phyloP scores from a whole-genome alignment of 768 basidiomycete genomes.

The Lactarius indigo region DNA sequence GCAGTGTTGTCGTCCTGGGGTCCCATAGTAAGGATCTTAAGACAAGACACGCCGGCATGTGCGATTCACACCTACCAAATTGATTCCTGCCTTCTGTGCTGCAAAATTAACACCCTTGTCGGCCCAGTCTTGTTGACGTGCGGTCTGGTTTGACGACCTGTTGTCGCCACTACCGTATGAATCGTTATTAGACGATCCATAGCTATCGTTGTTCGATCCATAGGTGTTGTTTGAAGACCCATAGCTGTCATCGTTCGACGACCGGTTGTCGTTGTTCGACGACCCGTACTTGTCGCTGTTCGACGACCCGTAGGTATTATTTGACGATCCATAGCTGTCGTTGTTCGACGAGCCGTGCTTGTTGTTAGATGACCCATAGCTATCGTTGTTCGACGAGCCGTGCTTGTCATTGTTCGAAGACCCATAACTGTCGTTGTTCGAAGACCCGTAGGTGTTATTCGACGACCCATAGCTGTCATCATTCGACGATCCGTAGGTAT shows the following conservation, averaged over 20 bases:
- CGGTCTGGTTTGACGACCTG: neutral
- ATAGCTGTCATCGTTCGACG: neutral
- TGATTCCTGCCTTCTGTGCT: slow-evolving; percentile 41
- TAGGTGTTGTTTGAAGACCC: slow-evolving; percentile 5
- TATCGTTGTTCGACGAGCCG: slow-evolving; percentile 13
- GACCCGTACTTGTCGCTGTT: slow-evolving; percentile 26
- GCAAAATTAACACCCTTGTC: slow-evolving; percentile 38
- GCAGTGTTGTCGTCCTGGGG: slow-evolving; percentile 36
- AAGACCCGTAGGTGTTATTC: slow-evolving; percentile 26
- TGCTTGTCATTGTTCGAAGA: slow-evolving; percentile 25
- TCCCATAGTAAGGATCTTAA: neutral
- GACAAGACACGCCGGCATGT: neutral
- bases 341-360: neutral
- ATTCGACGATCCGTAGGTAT: neutral
- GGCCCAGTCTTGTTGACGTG: slow-evolving; percentile 31
- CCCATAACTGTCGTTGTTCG: slow-evolving; percentile 25
- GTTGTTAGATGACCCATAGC: slow-evolving; percentile 29
- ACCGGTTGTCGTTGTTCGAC: slow-evolving; percentile 25
- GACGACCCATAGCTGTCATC: slow-evolving; percentile 22
- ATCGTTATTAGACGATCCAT: slow-evolving; percentile 26
- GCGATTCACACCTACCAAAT: slow-evolving; percentile 38
- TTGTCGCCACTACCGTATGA: slow-evolving; percentile 15
- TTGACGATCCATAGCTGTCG: slow-evolving; percentile 29
- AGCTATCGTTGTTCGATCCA: slow-evolving; percentile 30
- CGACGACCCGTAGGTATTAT: slow-evolving; percentile 28